Evolutionary conservation across 2,329 filamentous ascomycete species (phyloP).

Genomic region (Cryphonectria radicalis): DNA sequence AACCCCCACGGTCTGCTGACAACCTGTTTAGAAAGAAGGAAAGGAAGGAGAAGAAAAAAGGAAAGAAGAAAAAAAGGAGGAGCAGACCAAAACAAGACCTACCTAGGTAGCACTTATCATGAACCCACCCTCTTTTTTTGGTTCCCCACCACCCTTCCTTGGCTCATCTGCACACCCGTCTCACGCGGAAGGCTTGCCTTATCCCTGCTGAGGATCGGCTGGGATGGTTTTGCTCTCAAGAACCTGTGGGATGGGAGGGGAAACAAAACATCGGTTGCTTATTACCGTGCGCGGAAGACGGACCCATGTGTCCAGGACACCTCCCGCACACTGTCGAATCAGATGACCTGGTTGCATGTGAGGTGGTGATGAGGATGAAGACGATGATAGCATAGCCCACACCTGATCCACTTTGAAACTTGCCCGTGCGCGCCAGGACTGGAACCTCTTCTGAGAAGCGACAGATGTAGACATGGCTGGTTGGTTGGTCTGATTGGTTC

Average conservation of each 20-base stretch:
- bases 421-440: not conserved
- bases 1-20: not conserved
- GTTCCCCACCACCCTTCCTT: not conserved
- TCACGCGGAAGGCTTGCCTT: not conserved
- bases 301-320: not conserved
- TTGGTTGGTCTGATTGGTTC: slow-evolving; percentile 38
- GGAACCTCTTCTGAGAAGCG: not conserved
- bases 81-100: not conserved
- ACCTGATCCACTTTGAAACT: not conserved
- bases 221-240: not conserved
- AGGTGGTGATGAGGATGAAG: not conserved
- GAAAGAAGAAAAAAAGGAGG: too few species aligned
- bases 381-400: not conserved
- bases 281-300: slow-evolving; percentile 24
- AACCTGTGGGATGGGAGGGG: not conserved
- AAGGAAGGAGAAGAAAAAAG: too few species aligned
- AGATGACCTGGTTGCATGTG: slow-evolving; percentile 25
- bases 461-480: not conserved
- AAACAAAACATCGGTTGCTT: slow-evolving; percentile 12
- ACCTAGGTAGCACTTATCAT: not conserved
- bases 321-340: slow-evolving; percentile 25
- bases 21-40: not conserved
- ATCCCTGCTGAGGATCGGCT: not conserved
- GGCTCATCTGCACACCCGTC: not conserved
- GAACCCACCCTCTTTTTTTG: not conserved